Base-by-base conservation (phyloP, 805 yeast species). In the Metschnikowia kofuensis region DNA sequence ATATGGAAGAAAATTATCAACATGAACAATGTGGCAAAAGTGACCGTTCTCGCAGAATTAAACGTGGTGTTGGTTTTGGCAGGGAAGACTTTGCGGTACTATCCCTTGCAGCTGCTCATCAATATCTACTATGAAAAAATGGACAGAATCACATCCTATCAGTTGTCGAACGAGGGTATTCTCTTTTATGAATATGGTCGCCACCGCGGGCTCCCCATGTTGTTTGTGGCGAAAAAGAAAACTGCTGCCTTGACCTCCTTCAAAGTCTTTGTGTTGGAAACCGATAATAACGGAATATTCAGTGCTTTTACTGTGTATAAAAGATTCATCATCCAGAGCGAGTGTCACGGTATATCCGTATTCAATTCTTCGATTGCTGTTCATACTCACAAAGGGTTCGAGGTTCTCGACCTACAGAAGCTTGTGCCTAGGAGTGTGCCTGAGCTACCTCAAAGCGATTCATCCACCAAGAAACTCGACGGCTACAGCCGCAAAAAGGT, bases 321-420 rank as follows among this genome's bases (percentile, higher is more conserved):
- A 58, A 70, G 75, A 45, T 76, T 83, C 52, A 74, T 70, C 49
- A 68, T 78, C 21, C 77, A 77, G 30, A 76, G 79, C 2, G 91
- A 85, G 44, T 76, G 86, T 44, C 71, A 64, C 50, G 84, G 83
- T 2, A 67, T 87, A 15, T 79, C 86, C 0, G 70, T 85, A 2
- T 82, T 88, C 67, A 80, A 83, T 51, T 79, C 81, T 16, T 76
- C 87, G 44, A 77, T 87, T 62, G 81, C 88, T 0, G 78, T 85
- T 0, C 87, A 85, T 58, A 77, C 89, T 0, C 68, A 77, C 14
- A 78, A 80, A 57, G 91, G 91, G 0, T 83, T 85, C 54, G 84
- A 86, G 51, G 75, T 85, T 29, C 70, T 82, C 55, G 78, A 84
- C 6, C 70, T 86, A 44, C 83, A 83, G 49, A 78, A 79, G 38